Evolutionary conservation across 148 eudicot species (phyloP).

Genomic region (Fagopyrum homotropicum): DNA sequence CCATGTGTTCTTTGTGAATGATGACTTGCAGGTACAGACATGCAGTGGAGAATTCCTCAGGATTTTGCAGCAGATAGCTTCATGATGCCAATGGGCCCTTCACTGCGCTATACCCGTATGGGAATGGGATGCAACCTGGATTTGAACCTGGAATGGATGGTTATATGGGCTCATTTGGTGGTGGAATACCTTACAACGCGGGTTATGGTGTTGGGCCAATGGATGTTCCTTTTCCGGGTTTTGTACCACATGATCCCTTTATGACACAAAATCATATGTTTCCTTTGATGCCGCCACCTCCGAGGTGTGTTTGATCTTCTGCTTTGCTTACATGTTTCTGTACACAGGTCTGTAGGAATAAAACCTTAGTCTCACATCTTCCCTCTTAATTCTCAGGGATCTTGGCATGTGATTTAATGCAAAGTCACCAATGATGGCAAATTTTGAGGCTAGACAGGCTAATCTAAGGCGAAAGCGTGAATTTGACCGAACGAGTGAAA

Average conservation of each 20-base stretch:
- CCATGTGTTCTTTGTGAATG: conserved; percentile 7
- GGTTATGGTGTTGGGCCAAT: conserved; percentile 47
- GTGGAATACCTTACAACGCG: conserved; percentile 15
- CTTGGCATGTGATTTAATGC: conserved; percentile 57
- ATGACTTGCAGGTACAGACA: conserved; percentile 50
- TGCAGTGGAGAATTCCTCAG: conserved; percentile 69
- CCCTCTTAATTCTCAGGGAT: conserved; percentile 32
- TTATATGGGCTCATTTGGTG: conserved; percentile 17
- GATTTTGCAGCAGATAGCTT: conserved; percentile 52
- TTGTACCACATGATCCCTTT: conserved; percentile 58
- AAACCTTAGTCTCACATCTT: not conserved
- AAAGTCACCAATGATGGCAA: conserved; percentile 62
- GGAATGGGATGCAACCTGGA: conserved; percentile 68
- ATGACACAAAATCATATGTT: conserved; percentile 45
- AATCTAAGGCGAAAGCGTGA: conserved; percentile 64
- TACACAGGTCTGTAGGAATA: not conserved
- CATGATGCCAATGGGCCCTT: conserved; percentile 47
- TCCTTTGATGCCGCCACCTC: conserved; percentile 45
- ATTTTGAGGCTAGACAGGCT: conserved; percentile 75
- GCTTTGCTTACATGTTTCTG: not conserved
- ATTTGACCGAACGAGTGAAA: conserved; percentile 52
- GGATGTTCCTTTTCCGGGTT: conserved; percentile 55
- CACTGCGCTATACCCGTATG: conserved; percentile 46
- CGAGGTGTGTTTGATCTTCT: conserved; percentile 36
- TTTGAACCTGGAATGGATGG: conserved; percentile 28